phyloP scores from a whole-genome alignment of 306 rosid genomes.

The Cicer pinnatifidum region DNA sequence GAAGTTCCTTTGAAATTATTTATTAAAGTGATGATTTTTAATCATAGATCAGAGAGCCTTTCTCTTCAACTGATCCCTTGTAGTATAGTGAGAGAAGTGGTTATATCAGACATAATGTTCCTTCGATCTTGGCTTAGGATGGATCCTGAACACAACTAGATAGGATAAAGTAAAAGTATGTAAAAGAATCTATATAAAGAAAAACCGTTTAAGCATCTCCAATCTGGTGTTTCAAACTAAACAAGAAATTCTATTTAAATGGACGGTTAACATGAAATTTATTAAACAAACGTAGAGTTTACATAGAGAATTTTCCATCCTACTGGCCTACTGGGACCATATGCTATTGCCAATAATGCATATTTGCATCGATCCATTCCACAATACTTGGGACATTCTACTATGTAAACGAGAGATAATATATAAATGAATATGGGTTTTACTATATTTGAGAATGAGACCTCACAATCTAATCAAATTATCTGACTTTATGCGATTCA shows the following conservation, averaged over 20 bases:
- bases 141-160: too few relatives aligned
- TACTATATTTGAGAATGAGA: neutral
- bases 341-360: conserved; percentile 5
- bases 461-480: neutral
- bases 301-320: conserved; percentile 22
- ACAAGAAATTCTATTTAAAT: neutral
- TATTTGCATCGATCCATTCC: neutral
- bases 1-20: too few relatives aligned
- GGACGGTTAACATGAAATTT: neutral
- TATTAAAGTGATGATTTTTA: too few relatives aligned
- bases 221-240: too few relatives aligned
- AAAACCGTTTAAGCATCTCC: too few relatives aligned
- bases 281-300: conserved; percentile 4
- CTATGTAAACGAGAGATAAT: neutral
- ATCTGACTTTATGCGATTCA: conserved; percentile 11
- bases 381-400: neutral
- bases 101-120: too few relatives aligned
- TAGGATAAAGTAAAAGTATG: too few relatives aligned
- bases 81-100: too few relatives aligned
- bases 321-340: neutral
- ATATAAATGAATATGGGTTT: neutral
- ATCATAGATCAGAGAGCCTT: too few relatives aligned
- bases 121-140: too few relatives aligned
- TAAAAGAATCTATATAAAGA: too few relatives aligned
- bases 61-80: too few relatives aligned